These are phyloP conservation scores for Ganoderma boninense DNA, from an alignment of 1,284 basidiomycete species.

Conservation along the genomic window DNA sequence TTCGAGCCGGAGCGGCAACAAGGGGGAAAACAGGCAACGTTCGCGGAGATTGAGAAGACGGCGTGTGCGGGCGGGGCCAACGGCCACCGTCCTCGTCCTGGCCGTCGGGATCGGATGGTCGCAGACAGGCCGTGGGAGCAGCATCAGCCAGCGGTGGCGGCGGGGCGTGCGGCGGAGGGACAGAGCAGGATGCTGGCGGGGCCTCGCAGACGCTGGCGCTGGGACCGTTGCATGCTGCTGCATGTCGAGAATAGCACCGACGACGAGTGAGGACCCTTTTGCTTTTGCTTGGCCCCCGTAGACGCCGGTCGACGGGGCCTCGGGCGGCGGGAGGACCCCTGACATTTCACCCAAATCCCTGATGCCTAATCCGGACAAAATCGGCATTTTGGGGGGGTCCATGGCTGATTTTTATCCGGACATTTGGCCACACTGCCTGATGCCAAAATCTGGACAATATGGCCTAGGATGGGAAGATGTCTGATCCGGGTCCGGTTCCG, in stretches of 20 bases:
- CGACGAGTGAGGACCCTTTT: neutral
- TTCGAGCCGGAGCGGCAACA: neutral
- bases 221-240: too few species aligned
- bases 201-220: neutral
- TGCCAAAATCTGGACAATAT: neutral
- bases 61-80: neutral
- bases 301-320: too few species aligned
- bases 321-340: neutral
- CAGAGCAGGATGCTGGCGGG: neutral
- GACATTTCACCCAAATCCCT: constrained; percentile 1
- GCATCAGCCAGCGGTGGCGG: neutral
- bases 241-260: too few species aligned
- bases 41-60: constrained; percentile 4
- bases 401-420: neutral
- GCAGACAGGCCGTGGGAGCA: neutral
- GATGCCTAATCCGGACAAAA: constrained; percentile 1
- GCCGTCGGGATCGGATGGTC: neutral
- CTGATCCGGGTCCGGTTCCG: neutral
- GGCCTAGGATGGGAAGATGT: neutral
- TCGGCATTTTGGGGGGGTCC: neutral
- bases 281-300: neutral
- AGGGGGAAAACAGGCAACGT: neutral
- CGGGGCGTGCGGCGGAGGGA: neutral
- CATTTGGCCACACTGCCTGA: neutral
- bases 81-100: neutral